Evolutionary conservation across 306 rosid genomes (phyloP).

Genomic region (Cicer arietinum): DNA sequence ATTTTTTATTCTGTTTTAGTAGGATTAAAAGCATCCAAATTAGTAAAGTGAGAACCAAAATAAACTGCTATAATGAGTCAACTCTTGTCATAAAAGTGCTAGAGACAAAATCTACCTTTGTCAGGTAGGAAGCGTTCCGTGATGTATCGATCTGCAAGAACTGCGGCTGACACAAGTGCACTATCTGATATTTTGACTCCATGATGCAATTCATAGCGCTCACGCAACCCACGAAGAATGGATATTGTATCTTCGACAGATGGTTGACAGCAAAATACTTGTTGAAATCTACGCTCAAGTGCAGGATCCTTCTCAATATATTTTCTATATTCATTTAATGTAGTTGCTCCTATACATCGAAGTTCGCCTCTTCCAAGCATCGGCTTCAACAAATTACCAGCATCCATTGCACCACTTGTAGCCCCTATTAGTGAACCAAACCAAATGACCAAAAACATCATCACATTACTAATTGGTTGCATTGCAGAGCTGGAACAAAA

Average conservation of each 20-base stretch:
- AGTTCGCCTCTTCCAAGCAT: conserved; percentile 99
- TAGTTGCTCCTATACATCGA: conserved; percentile 96
- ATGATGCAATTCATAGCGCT: conserved; percentile 97
- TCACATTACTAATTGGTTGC: conserved; percentile 31
- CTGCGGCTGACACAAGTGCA: conserved; percentile 95
- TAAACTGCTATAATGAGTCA: not conserved
- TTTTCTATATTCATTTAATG: conserved; percentile 88
- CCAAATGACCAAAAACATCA: conserved; percentile 41
- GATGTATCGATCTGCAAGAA: conserved; percentile 90
- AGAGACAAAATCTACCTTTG: conserved; percentile 62
- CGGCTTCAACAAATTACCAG: conserved; percentile 94
- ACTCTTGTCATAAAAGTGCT: not conserved
- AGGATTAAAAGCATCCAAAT: conserved; percentile 12
- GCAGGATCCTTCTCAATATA: conserved; percentile 98
- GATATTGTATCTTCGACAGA: conserved; percentile 92
- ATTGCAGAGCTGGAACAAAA: conserved; percentile 23
- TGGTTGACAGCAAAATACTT: conserved; percentile 92
- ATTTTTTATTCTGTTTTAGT: not conserved
- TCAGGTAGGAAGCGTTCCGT: conserved; percentile 95
- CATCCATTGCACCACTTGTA: conserved; percentile 99
- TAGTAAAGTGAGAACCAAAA: not conserved
- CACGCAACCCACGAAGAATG: conserved; percentile 96
- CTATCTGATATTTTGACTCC: conserved; percentile 97
- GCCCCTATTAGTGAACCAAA: conserved; percentile 72
- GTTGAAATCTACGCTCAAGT: conserved; percentile 96